Evolutionary conservation across 2,329 filamentous ascomycete genomes (phyloP).

Genomic region (Penicillium paneum): DNA sequence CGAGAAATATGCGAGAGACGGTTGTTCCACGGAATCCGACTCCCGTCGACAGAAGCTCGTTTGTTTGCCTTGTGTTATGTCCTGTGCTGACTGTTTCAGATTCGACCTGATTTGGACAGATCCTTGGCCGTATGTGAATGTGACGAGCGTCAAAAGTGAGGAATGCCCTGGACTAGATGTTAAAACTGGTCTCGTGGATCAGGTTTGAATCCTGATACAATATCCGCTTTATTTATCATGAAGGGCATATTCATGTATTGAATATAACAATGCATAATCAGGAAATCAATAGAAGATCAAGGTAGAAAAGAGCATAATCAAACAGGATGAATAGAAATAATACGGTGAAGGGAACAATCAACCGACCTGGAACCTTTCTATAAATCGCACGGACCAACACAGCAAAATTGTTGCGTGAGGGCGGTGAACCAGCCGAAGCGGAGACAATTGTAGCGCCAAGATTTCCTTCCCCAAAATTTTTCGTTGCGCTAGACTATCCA

Average conservation of each 20-base stretch:
- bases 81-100: constrained; percentile 14
- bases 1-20: not conserved
- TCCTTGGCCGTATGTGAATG: constrained; percentile 27
- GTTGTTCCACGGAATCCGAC: not conserved
- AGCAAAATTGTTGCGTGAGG: constrained; percentile 8
- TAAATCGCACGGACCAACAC: constrained; percentile 1
- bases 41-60: not conserved
- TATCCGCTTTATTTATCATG: not conserved
- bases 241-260: not conserved
- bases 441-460: constrained; percentile 36
- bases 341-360: not conserved
- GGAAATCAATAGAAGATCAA: not conserved
- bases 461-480: constrained; percentile 42
- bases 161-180: constrained; percentile 27
- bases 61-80: not conserved
- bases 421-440: constrained; percentile 32
- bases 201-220: constrained; percentile 19
- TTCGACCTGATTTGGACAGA: constrained; percentile 33
- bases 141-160: constrained; percentile 27
- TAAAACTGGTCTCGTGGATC: constrained; percentile 14
- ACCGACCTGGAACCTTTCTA: not conserved
- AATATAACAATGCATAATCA: not conserved
- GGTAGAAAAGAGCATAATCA: not conserved
- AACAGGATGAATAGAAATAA: not conserved
- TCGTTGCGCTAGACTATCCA: constrained; percentile 29